These are phyloP conservation scores for Triglochin maritima DNA, from an alignment of 106 monocot species.

Conservation along the genomic window DNA sequence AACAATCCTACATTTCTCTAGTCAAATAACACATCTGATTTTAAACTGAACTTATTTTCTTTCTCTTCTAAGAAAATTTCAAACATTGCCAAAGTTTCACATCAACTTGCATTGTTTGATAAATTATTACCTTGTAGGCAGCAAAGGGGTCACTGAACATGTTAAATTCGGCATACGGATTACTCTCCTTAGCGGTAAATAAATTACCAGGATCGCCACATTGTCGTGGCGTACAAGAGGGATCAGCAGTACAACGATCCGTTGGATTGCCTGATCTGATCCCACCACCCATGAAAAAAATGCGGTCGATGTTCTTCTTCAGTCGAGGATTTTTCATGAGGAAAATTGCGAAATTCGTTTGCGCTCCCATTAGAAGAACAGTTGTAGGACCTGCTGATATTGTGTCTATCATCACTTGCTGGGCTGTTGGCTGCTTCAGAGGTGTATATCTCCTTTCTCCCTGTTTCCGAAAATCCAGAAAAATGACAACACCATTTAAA, in stretches of 20 bases:
- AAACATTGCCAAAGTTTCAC: neutral
- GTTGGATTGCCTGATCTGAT: conserved; percentile 71
- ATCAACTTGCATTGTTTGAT: neutral
- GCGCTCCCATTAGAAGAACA: conserved; percentile 49
- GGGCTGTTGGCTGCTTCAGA: conserved; percentile 59
- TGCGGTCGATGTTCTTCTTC: conserved; percentile 74
- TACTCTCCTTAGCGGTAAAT: conserved; percentile 39
- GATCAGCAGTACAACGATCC: conserved; percentile 46
- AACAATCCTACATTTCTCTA: no score
- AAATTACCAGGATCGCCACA: conserved; percentile 76
- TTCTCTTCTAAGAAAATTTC: no score
- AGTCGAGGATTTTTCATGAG: conserved; percentile 75
- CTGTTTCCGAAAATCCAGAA: conserved; percentile 14
- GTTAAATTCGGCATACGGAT: conserved; percentile 88
- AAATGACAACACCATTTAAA: neutral
- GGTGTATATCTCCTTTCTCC: conserved; percentile 65
- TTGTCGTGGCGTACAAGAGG: conserved; percentile 37
- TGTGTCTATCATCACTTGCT: conserved; percentile 62
- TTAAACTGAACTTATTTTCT: no score
- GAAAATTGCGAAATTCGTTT: conserved; percentile 75
- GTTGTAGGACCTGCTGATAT: conserved; percentile 69
- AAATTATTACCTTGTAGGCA: conserved; percentile 64
- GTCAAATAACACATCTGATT: no score
- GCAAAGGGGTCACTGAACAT: conserved; percentile 88
- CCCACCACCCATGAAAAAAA: conserved; percentile 88